Evolutionary conservation across 306 rosid genomes (phyloP).

Genomic region (Cicer judaicum): DNA sequence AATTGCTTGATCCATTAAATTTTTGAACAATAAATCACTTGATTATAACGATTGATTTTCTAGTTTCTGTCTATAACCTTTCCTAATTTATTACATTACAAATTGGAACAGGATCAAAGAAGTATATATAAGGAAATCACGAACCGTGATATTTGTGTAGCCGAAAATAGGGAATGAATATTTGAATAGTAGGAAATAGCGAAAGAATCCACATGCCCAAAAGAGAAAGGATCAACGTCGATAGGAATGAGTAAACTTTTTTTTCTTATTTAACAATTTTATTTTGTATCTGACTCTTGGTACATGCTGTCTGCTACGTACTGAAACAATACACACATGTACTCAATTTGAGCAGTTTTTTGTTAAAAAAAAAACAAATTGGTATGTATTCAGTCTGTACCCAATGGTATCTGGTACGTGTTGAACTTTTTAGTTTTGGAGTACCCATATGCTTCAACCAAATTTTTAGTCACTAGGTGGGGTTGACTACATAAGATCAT

Average conservation of each 20-base stretch:
- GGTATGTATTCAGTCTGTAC: neutral
- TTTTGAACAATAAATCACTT: neutral
- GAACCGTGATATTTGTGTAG: neutral
- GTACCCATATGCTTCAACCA: neutral
- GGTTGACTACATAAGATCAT: neutral
- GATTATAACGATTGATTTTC: neutral
- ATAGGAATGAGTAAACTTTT: neutral
- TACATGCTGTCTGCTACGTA: neutral
- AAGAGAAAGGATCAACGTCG: neutral
- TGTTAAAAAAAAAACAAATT: neutral
- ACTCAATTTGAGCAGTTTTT: neutral
- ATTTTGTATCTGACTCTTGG: neutral
- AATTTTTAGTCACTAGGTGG: neutral
- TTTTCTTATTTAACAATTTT: neutral
- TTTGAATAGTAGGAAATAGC: neutral
- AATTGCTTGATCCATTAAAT: neutral
- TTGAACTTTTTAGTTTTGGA: no score
- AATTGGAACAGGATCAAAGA: neutral
- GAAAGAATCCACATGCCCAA: neutral
- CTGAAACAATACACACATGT: slow-evolving; percentile 7
- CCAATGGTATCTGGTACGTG: no score
- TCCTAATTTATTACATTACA: neutral
- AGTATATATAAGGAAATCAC: neutral
- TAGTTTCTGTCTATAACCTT: neutral
- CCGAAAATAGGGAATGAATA: neutral